Evolutionary conservation across 2,329 filamentous ascomycete species (phyloP).

Genomic region (Fusarium armeniacum): DNA sequence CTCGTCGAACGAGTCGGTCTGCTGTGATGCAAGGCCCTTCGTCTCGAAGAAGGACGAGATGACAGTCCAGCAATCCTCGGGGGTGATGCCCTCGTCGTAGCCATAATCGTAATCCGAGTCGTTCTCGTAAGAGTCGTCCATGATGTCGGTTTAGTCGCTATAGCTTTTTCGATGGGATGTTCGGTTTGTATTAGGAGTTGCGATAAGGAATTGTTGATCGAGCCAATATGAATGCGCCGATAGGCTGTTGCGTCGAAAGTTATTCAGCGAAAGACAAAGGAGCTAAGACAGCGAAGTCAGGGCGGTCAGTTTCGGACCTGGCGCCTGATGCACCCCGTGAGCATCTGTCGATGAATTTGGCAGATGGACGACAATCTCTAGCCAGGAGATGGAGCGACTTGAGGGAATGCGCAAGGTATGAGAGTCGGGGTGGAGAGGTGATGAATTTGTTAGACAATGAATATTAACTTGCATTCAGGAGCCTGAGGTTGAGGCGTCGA

Average conservation of each 20-base stretch:
- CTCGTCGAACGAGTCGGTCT: constrained; percentile 98
- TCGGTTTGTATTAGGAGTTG: constrained; percentile 5
- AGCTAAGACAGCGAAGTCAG: constrained; percentile 47
- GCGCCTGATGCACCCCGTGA: constrained; percentile 53
- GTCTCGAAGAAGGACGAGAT: constrained; percentile 97
- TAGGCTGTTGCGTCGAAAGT: constrained; percentile 31
- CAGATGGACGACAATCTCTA: constrained; percentile 39
- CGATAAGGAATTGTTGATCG: constrained; percentile 16
- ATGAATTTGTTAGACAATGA: constrained; percentile 49
- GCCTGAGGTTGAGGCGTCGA: constrained; percentile 45
- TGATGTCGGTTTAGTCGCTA: constrained; percentile 50
- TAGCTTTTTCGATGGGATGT: constrained; percentile 2
- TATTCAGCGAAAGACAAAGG: constrained; percentile 39
- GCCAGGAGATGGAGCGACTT: constrained; percentile 31
- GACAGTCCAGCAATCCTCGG: constrained; percentile 98
- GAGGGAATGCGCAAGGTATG: constrained; percentile 41
- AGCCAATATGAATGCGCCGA: constrained; percentile 23
- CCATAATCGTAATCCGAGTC: constrained; percentile 77
- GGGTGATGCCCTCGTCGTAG: constrained; percentile 82
- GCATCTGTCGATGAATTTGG: constrained; percentile 51
- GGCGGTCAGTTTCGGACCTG: constrained; percentile 53
- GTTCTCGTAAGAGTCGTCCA: constrained; percentile 69
- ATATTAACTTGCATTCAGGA: constrained; percentile 44
- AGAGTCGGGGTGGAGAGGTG: constrained; percentile 40
- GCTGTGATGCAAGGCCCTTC: constrained; percentile 96